phyloP scores from a whole-genome alignment of 2,329 filamentous ascomycete genomes.

The Ascomycota sp. region DNA sequence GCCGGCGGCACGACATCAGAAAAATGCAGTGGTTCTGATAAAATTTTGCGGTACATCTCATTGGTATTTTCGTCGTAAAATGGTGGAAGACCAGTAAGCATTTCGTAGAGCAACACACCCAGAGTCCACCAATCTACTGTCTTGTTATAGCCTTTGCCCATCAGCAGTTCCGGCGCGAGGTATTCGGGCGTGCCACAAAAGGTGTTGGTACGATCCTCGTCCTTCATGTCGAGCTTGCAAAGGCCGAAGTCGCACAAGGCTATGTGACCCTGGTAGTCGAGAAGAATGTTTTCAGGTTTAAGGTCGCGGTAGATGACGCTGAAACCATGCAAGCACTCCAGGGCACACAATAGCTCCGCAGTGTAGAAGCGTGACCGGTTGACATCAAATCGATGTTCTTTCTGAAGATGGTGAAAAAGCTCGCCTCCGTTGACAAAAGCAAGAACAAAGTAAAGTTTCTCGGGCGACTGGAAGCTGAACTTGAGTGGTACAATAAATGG shows the following conservation, averaged over 20 bases:
- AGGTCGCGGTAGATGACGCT: constrained; percentile 78
- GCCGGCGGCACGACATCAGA: constrained; percentile 84
- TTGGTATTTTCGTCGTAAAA: constrained; percentile 99
- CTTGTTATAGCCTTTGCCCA: constrained; percentile 92
- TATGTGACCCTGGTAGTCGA: constrained; percentile 95
- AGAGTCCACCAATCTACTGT: constrained; percentile 98
- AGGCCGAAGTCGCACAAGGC: constrained; percentile 94
- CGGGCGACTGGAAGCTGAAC: constrained; percentile 96
- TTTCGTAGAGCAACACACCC: constrained; percentile 89
- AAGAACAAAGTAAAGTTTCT: constrained; percentile 91
- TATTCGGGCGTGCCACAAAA: constrained; percentile 98
- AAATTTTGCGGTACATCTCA: constrained; percentile 98
- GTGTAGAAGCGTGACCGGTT: constrained; percentile 95
- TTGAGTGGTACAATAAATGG: constrained; percentile 97
- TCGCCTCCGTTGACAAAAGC: constrained; percentile 97
- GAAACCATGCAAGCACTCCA: constrained; percentile 93
- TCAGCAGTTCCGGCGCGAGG: constrained; percentile 75
- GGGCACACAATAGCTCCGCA: constrained; percentile 77
- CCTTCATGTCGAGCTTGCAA: constrained; percentile 98
- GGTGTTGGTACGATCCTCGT: constrained; percentile 92
- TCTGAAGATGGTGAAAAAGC: constrained; percentile 89
- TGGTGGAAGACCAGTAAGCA: constrained; percentile 88
- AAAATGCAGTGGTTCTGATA: constrained; percentile 88
- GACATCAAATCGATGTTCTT: constrained; percentile 92
- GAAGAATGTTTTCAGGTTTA: constrained; percentile 76